Evolutionary conservation across 306 rosid genomes (phyloP).

Genomic region (Mimosa pudica): DNA sequence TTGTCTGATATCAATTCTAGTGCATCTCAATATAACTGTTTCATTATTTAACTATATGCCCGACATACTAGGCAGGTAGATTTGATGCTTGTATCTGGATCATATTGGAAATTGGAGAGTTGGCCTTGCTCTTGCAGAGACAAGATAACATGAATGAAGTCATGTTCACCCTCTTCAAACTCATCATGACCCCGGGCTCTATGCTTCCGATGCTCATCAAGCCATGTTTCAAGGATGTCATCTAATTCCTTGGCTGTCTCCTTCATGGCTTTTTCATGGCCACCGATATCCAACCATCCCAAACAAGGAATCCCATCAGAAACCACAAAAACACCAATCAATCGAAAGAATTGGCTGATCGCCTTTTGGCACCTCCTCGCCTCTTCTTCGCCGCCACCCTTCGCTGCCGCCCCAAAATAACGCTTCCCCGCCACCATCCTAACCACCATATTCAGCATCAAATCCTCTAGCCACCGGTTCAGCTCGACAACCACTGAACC

Average conservation of each 20-base stretch:
- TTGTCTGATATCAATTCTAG: no score
- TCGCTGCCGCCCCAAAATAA: constrained; percentile 48
- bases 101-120: constrained; percentile 43
- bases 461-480: constrained; percentile 47
- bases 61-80: constrained; percentile 62
- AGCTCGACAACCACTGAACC: constrained; percentile 34
- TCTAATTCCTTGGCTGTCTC: constrained; percentile 61
- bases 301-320: constrained; percentile 59
- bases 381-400: constrained; percentile 25
- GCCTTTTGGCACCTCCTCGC: constrained; percentile 51
- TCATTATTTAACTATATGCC: no score
- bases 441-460: constrained; percentile 54
- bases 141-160: constrained; percentile 68
- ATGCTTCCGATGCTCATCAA: constrained; percentile 52
- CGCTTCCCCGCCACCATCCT: constrained; percentile 66
- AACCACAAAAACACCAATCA: constrained; percentile 53
- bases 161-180: constrained; percentile 41
- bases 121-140: constrained; percentile 45
- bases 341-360: constrained; percentile 46
- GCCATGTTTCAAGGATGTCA: constrained; percentile 51
- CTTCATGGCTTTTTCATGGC: constrained; percentile 65
- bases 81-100: constrained; percentile 50
- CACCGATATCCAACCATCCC: constrained; percentile 56
- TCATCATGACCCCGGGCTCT: constrained; percentile 15
- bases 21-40: no score